Evolutionary conservation across 1,139 yeast genomes (phyloP).

Genomic region (Pichia sp.): DNA sequence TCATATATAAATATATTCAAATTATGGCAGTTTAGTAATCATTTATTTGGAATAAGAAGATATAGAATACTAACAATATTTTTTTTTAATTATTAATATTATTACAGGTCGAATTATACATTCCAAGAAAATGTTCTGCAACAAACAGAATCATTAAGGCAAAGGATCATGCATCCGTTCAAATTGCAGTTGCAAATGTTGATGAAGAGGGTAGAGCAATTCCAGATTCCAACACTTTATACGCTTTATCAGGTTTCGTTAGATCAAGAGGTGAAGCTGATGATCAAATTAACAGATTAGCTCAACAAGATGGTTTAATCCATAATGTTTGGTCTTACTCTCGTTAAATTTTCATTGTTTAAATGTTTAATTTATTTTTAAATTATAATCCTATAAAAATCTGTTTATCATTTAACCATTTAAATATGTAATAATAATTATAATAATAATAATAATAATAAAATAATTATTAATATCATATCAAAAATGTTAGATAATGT

Average conservation of each 20-base stretch:
- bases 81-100: neutral
- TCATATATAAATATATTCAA: too few relatives aligned
- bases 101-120: slow-evolving; percentile 96
- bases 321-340: slow-evolving; percentile 99
- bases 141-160: slow-evolving; percentile 99
- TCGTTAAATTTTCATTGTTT: slow-evolving; percentile 54
- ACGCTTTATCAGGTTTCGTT: slow-evolving; percentile 96
- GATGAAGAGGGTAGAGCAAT: slow-evolving; percentile 96
- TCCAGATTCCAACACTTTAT: slow-evolving; percentile 87
- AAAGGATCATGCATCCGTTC: slow-evolving; percentile 99
- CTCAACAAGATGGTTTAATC: slow-evolving; percentile 97
- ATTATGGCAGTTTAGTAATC: neutral
- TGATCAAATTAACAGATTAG: slow-evolving; percentile 98
- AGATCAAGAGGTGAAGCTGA: slow-evolving; percentile 93
- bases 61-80: slow-evolving; percentile 11
- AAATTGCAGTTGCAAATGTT: slow-evolving; percentile 79
- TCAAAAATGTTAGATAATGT: neutral
- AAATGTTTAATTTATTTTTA: neutral
- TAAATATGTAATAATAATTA: neutral
- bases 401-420: neutral
- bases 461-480: neutral
- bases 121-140: slow-evolving; percentile 99
- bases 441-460: neutral
- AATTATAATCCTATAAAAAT: neutral
- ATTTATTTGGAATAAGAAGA: neutral